These are phyloP conservation scores for Phytophthora cryptogea DNA, from an alignment of 352 stramenopile genomes.

Conservation along the genomic window DNA sequence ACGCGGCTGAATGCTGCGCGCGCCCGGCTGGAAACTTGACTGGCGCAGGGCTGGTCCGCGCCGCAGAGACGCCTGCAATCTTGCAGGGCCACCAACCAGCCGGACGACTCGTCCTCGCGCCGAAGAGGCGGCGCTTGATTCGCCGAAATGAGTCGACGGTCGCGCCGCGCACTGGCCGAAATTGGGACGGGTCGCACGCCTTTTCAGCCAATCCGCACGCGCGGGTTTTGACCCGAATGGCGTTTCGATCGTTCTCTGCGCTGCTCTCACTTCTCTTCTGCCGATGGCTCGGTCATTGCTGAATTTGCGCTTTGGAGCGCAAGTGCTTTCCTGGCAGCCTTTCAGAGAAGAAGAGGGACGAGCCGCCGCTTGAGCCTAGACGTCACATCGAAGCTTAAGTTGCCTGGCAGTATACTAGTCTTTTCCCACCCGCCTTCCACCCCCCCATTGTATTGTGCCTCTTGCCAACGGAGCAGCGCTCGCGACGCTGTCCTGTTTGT, in stretches of 20 bases:
- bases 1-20: neutral
- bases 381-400: neutral
- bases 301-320: constrained; percentile 58
- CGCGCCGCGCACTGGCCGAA: constrained; percentile 12
- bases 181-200: neutral
- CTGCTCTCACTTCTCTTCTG: constrained; percentile 41
- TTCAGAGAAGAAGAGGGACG: constrained; percentile 21
- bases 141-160: constrained; percentile 10
- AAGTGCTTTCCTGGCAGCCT: constrained; percentile 39
- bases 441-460: constrained; percentile 7
- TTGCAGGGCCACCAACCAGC: constrained; percentile 26
- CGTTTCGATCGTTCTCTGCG: constrained; percentile 30
- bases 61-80: constrained; percentile 16
- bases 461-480: neutral
- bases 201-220: constrained; percentile 21
- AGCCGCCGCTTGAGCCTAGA: constrained; percentile 10
- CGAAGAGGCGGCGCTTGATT: constrained; percentile 9
- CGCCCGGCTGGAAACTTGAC: constrained; percentile 11
- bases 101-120: constrained; percentile 21
- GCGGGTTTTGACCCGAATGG: neutral
- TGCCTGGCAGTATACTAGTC: constrained; percentile 5
- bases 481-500: constrained; percentile 22
- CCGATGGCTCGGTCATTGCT: constrained; percentile 53
- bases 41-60: constrained; percentile 12
- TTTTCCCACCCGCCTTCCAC: neutral